A percentile compares a stretch with the other conserved stretches of the same genome.
phyloP scores from a whole-genome alignment of 2,329 filamentous ascomycete species.

The Claviceps fusiformis region DNA sequence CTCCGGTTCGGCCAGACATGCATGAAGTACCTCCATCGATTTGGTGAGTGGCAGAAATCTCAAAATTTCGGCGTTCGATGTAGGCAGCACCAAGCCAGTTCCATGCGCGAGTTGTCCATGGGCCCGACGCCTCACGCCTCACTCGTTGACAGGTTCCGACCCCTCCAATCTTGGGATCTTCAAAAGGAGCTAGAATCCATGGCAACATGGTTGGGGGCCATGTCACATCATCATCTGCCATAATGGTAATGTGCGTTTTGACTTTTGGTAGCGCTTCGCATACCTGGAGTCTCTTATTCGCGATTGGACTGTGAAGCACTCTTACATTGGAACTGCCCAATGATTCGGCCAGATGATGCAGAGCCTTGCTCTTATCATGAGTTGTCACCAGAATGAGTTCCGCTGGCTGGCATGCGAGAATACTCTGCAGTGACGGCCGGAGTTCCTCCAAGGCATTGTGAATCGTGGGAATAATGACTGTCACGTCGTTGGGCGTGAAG shows the following conservation, averaged over 20 bases:
- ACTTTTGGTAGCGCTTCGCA: slow-evolving; percentile 82
- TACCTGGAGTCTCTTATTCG: slow-evolving; percentile 92
- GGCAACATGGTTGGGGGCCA: slow-evolving; percentile 77
- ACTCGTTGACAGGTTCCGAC: slow-evolving; percentile 87
- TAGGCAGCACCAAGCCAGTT: slow-evolving; percentile 88
- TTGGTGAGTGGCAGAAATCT: slow-evolving; percentile 89
- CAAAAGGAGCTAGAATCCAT: slow-evolving; percentile 89
- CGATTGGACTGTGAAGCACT: slow-evolving; percentile 66
- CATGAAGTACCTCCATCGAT: slow-evolving; percentile 94
- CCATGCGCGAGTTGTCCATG: slow-evolving; percentile 53
- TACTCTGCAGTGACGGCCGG: slow-evolving; percentile 65
- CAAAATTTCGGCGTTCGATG: slow-evolving; percentile 87
- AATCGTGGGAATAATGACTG: slow-evolving; percentile 86
- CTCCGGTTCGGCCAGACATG: slow-evolving; percentile 86
- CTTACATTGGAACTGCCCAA: slow-evolving; percentile 49
- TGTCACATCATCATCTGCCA: slow-evolving; percentile 91
- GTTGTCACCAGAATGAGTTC: slow-evolving; percentile 82
- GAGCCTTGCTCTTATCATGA: slow-evolving; percentile 57
- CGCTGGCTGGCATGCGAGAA: slow-evolving; percentile 53
- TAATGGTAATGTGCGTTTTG: slow-evolving; percentile 69
- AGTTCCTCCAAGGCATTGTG: slow-evolving; percentile 77
- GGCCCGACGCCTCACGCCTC: slow-evolving; percentile 50
- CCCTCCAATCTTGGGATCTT: slow-evolving; percentile 69
- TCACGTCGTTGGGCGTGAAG: slow-evolving; percentile 72
- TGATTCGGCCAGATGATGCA: slow-evolving; percentile 53